These are phyloP conservation scores for Scortechinia acanthostroma DNA, from an alignment of 2,329 filamentous ascomycete species.

Conservation along the genomic window DNA sequence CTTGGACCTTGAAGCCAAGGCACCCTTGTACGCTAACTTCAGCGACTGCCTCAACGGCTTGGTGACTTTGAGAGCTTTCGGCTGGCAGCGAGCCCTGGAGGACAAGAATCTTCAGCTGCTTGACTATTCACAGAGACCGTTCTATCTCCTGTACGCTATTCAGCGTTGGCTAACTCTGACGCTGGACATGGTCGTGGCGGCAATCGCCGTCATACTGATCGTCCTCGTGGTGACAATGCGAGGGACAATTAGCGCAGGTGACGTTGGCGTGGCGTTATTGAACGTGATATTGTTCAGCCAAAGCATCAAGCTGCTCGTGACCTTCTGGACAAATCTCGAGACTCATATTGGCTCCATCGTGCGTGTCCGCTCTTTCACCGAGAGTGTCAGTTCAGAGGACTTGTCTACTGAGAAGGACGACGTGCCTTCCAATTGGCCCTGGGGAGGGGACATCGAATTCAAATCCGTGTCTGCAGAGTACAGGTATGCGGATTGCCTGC, in stretches of 20 bases:
- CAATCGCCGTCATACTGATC: constrained; percentile 36
- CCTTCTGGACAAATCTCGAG: background rate
- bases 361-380: background rate
- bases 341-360: background rate
- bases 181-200: constrained; percentile 37
- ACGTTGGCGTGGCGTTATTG: background rate
- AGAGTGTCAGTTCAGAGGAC: background rate
- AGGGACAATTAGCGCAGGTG: background rate
- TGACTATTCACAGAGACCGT: constrained; percentile 44
- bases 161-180: constrained; percentile 48
- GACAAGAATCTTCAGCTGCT: constrained; percentile 35
- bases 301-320: background rate
- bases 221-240: constrained; percentile 33
- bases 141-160: constrained; percentile 45
- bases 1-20: constrained; percentile 54
- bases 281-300: background rate
- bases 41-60: constrained; percentile 46
- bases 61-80: constrained; percentile 45
- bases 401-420: background rate
- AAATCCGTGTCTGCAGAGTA: background rate
- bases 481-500: too few species aligned
- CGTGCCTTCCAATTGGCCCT: background rate
- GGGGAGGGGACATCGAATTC: background rate
- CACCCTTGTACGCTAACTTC: constrained; percentile 48
- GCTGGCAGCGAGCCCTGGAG: constrained; percentile 36